These are phyloP conservation scores for Penicillium digitatum DNA, from an alignment of 2,329 filamentous ascomycete genomes.

Conservation along the genomic window DNA sequence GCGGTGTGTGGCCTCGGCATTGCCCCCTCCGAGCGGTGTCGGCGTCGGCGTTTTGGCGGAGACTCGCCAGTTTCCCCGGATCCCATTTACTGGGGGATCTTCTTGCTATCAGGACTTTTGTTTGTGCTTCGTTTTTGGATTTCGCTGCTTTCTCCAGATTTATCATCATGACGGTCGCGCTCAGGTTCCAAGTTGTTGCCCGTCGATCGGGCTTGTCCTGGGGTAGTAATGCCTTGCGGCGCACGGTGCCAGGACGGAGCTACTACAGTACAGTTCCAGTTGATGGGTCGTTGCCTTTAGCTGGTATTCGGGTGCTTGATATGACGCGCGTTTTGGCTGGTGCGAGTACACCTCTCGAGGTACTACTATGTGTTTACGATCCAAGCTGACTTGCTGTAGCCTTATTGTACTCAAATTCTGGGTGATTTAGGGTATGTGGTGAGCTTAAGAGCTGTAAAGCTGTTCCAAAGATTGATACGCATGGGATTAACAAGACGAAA, in stretches of 20 bases:
- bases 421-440: constrained; percentile 81
- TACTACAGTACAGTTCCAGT: constrained; percentile 42
- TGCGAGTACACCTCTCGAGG: constrained; percentile 52
- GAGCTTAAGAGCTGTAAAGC: background rate
- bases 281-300: constrained; percentile 62
- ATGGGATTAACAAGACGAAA: background rate
- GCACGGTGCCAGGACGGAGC: constrained; percentile 27
- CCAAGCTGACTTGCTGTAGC: constrained; percentile 51
- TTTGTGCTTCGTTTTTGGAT: background rate
- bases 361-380: background rate
- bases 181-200: constrained; percentile 25
- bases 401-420: constrained; percentile 94
- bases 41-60: constrained; percentile 27
- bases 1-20: constrained; percentile 19
- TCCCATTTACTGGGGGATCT: constrained; percentile 11
- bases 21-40: constrained; percentile 23
- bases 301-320: constrained; percentile 84
- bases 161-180: constrained; percentile 24
- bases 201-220: constrained; percentile 21
- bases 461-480: background rate
- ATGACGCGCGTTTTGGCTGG: constrained; percentile 96
- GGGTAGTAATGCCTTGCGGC: constrained; percentile 21
- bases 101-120: constrained; percentile 5
- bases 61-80: constrained; percentile 20
- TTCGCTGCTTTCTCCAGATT: background rate